phyloP scores from a whole-genome alignment of 257 asterid genomes.

The Solanum chaucha region DNA sequence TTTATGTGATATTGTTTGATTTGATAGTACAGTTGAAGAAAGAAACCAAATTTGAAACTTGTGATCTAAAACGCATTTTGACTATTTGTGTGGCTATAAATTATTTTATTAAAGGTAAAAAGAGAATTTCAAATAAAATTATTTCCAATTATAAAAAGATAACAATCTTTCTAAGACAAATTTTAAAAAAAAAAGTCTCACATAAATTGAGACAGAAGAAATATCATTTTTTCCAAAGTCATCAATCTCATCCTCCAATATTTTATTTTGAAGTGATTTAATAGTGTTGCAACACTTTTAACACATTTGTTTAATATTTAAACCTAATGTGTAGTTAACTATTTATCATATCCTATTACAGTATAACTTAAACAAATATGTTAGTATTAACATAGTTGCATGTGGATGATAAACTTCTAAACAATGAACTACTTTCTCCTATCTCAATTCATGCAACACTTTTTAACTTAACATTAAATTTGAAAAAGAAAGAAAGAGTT shows the following conservation, averaged over 20 bases:
- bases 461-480: background rate
- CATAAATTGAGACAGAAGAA: no score
- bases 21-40: no score
- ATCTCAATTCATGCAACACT: background rate
- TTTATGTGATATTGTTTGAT: no score
- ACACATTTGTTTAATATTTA: background rate
- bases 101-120: background rate
- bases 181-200: no score
- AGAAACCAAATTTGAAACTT: no score
- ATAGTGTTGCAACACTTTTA: no score
- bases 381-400: background rate
- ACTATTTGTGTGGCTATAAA: background rate
- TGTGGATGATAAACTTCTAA: background rate
- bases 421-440: background rate
- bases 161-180: no score
- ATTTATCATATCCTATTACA: background rate
- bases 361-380: background rate
- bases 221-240: no score
- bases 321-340: background rate
- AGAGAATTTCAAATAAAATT: no score
- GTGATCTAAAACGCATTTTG: fast-evolving
- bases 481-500: background rate
- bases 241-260: no score
- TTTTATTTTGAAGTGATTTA: no score
- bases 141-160: background rate